Conservation (phyloP, 1,139 yeast genomes). For the Candida glucosophila region DNA sequence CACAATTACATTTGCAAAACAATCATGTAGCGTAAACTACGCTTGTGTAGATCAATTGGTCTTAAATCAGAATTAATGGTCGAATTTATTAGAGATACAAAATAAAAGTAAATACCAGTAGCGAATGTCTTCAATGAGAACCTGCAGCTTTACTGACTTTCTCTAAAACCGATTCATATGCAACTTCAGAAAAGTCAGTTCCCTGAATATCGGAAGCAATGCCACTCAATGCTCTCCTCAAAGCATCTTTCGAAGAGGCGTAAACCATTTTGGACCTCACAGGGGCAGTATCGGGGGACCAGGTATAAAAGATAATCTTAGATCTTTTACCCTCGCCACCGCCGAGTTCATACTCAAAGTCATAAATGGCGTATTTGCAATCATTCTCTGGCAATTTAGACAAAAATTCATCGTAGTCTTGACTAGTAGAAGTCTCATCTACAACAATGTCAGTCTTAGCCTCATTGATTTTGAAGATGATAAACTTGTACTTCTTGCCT, state of each 20-base stretch:
- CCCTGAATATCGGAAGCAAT: conserved; percentile 93
- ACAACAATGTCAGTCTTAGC: conserved; percentile 86
- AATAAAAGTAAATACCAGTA: not conserved
- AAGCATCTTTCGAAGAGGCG: conserved; percentile 95
- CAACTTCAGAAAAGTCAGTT: conserved; percentile 94
- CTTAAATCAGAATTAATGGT: no score
- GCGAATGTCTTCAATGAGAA: conserved; percentile 1
- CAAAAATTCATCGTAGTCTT: conserved; percentile 74
- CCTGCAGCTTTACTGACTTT: conserved; percentile 44
- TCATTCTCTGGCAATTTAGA: conserved; percentile 90
- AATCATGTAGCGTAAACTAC: no score
- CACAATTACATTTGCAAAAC: no score
- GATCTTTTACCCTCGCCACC: conserved; percentile 91
- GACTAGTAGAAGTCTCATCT: conserved; percentile 67
- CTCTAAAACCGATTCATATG: conserved; percentile 86
- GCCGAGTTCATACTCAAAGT: conserved; percentile 89
- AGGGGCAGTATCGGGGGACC: conserved; percentile 98
- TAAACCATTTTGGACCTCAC: conserved; percentile 94
- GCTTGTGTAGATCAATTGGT: no score
- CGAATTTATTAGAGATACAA: no score
- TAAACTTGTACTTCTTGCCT: conserved; percentile 82
- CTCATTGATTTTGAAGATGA: conserved; percentile 74
- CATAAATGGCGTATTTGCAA: conserved; percentile 94
- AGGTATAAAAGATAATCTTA: conserved; percentile 85
- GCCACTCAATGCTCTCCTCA: conserved; percentile 96